Evolutionary conservation across 2,329 filamentous ascomycete genomes (phyloP), one percentile per base, ranked within the genome.

Genomic region (Diaporthe longicolla): DNA sequence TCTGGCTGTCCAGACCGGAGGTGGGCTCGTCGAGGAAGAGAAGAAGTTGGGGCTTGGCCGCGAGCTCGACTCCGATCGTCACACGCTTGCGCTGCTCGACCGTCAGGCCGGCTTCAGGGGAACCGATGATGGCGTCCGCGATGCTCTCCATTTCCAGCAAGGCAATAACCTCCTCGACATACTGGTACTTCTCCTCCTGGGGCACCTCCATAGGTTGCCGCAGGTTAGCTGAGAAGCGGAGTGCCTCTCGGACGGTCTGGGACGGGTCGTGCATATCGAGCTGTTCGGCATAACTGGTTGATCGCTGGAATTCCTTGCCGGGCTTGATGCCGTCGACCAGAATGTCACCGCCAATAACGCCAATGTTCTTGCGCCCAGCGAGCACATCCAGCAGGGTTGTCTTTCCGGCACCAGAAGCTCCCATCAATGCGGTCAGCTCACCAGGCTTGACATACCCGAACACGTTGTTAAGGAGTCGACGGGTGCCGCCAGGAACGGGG

Each of bases 31-130:
- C 93, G 50, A 95, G 84, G 87, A 95, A 95, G 29, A 95, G 87
- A 1, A 95, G 87, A 8, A 95, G 85, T 77, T 94, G 89, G 1
- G 93, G 93, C 83, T 94, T 97, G 21, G 95, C 95, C 11, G 94
- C 94, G 10, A 98, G 87, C 80, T 98, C 95, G 13, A 98, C 94
- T 78, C 94, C 95, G 74, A 98, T 97, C 0, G 95, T 98, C n/a
- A 97, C 90, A 78, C 94, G 93, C 83, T 92, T 92, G 66, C 89
- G 86, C 82, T 91, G 89, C 79, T 91, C 90, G 17, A 91, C 89
- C 5, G 92, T 93, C 32, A 93, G 85, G 76, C 93, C 95, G 79
- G 93, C 92, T 79, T 95, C 89, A 4, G 88, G 85, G 3, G 83
- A 84, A 40, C 89, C 89, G 66, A 91, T 90, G 43, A 91, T 88